Base-by-base conservation (phyloP, 2,329 filamentous ascomycete genomes). In the Penicillium sp. region DNA sequence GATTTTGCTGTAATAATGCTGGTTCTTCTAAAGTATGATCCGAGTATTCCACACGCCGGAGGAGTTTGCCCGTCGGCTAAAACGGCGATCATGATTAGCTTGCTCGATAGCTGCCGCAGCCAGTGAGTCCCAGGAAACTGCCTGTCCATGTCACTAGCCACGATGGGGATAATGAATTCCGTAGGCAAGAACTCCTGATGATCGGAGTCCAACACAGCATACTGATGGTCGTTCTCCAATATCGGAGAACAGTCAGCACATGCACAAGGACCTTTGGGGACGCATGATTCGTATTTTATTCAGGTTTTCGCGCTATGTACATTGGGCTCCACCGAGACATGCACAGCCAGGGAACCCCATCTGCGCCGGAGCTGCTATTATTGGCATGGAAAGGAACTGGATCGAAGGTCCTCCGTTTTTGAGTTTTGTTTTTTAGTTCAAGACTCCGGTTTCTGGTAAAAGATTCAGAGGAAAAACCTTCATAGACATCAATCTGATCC, bases 381-480 rank as follows among this genome's bases (percentile, higher is more conserved):
- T 68, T 68, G 66, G 66, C 65, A 65, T 59, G 50, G 47, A 53
- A 58, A 60, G 56, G 62, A 66, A 66, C 55, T 54, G 46, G 57
- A 61, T 63, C 59, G 59, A 66, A 65, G 39, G 40, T 50, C 31
- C 43, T 60, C 51, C 47, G 46, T 53, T 54, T 54, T 57, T 57
- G 54, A 44, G 43, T 51, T 55, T 40, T n/a, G n/a, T 56, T 59
- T 39, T 50, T 33, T 46, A 35, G 27, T 16, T 47, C 6, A 22
- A 49, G 46, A 11, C 46, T 35, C 31, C 31, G 24, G 24, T 10
- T 31, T 31, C 24, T 47, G 31, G 24, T 47, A 47, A 31, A 47
- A 33, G 44, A 47, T 33, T 33, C 19, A 22, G 19, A 22, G 3
- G 49, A 59, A 49, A 55, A 50, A 60, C 40, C 40, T 36, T 40